phyloP scores from a whole-genome alignment of 108 stramenopile genomes.

The Epithemia pelagica region DNA sequence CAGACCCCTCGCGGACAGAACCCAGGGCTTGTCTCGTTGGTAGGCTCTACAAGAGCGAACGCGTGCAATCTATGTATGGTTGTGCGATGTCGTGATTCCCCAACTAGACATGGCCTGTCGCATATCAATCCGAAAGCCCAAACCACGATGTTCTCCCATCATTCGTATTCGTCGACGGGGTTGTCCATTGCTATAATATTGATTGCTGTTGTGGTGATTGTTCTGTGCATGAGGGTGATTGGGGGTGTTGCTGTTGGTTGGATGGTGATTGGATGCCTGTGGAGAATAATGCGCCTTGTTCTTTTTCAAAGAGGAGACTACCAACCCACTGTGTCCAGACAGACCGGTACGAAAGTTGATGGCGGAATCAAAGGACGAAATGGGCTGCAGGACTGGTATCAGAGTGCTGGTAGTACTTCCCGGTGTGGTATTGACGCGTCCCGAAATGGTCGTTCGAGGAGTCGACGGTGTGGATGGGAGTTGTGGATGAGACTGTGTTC shows the following conservation, averaged over 20 bases:
- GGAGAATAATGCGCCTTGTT: slow-evolving; percentile 1
- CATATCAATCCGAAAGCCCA: not conserved
- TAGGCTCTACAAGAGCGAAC: too few species aligned
- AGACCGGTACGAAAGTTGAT: slow-evolving; percentile 51
- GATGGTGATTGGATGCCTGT: not conserved
- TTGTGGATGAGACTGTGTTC: not conserved
- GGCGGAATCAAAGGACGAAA: slow-evolving; percentile 19
- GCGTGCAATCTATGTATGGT: too few species aligned
- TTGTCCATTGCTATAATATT: not conserved
- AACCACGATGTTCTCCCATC: slow-evolving; percentile 38
- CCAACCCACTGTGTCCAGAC: slow-evolving; percentile 36
- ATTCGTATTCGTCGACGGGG: slow-evolving; percentile 16
- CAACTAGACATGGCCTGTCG: not conserved
- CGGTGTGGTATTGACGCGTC: not conserved
- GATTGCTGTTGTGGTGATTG: not conserved
- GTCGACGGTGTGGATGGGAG: not conserved
- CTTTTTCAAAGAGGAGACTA: slow-evolving; percentile 12
- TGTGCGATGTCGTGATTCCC: not conserved
- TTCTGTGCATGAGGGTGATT: not conserved
- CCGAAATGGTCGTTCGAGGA: too few species aligned
- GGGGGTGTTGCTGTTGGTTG: too few species aligned
- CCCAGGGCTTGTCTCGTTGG: too few species aligned
- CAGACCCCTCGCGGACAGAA: too few species aligned
- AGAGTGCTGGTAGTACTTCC: not conserved
- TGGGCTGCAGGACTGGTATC: slow-evolving; percentile 14